Evolutionary conservation across 805 yeast genomes (phyloP), one percentile per base, ranked within the genome.

Genomic region (Ogataea ramenticola): DNA sequence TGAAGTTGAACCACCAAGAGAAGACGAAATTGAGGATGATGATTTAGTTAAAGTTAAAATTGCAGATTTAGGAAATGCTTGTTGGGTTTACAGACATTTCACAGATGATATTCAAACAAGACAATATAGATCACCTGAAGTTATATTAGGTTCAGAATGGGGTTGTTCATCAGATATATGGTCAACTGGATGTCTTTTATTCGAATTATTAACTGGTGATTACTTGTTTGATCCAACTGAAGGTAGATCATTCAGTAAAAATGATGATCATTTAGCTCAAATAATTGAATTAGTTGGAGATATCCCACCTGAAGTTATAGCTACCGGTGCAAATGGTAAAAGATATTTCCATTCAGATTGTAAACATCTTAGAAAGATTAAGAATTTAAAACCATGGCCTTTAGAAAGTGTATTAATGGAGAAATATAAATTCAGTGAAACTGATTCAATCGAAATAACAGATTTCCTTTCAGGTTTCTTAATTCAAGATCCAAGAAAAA

Each of bases 251-350:
- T 91, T 87, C 64, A 61, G 81, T 40, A 90, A 90, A 57, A 96
- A 90, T 62, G 97, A 91, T 58, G 99, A 93, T 61, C 99, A 93
- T 62, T 73, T 93, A 54, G 98, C 98, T 0, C 98, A 93, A 62
- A 87, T 93, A 14, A 80, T 93, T 31, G 98, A 91, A 50, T 51
- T 65, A 17, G 55, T 64, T 20, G 68, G 68, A 2, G 51, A 60
- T 8, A 56, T 65, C 11, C 67, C 62, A 72, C 78, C 50, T 82
- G 89, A 40, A 73, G 75, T 60, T 72, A 80, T 68, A 63, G 86
- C 9, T 58, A 75, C 46, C 77, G 80, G 57, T 74, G 78, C 55
- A 81, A 85, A 74, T 77, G 81, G 64, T 67, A 57, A 52, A 30
- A 46, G 60, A 24, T 65, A 55, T 44, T 65, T 57, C 48, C 65